A percentile compares a stretch with the other conserved stretches of the same genome.
phyloP scores from a whole-genome alignment of 352 stramenopile species.

The Phytophthora fragariae region DNA sequence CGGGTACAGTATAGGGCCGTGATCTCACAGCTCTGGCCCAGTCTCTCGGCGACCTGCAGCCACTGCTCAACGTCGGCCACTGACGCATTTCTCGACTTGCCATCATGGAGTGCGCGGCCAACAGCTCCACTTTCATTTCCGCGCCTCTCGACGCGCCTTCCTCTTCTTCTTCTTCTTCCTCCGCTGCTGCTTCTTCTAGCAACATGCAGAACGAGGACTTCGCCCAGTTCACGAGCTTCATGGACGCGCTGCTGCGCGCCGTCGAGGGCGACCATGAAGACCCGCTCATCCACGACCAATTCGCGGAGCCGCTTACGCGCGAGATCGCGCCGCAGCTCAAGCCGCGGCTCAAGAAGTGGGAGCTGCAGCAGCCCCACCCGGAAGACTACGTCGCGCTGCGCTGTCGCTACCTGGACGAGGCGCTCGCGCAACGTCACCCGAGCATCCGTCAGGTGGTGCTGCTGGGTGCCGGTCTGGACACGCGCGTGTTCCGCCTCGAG shows the following conservation, averaged over 20 bases:
- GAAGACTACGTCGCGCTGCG: slow-evolving; percentile 50
- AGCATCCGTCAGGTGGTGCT: slow-evolving; percentile 64
- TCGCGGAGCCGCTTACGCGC: slow-evolving; percentile 52
- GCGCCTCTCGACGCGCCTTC: slow-evolving; percentile 18
- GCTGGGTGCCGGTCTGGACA: slow-evolving; percentile 58
- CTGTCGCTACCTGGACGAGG: slow-evolving; percentile 61
- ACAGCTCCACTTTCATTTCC: slow-evolving; percentile 25
- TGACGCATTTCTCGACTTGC: slow-evolving; percentile 29
- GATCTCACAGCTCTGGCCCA: not conserved
- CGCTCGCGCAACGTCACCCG: slow-evolving; percentile 41
- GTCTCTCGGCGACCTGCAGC: slow-evolving; percentile 20
- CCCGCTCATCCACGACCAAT: slow-evolving; percentile 51
- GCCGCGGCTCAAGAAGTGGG: slow-evolving; percentile 36
- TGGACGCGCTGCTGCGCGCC: slow-evolving; percentile 50
- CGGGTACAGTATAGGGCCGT: not conserved
- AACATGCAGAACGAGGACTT: slow-evolving; percentile 48
- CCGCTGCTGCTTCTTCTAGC: not conserved
- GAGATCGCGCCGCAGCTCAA: slow-evolving; percentile 33
- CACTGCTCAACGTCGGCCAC: slow-evolving; percentile 7
- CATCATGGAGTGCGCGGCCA: slow-evolving; percentile 28
- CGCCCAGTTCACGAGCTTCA: slow-evolving; percentile 52
- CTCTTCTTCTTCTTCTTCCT: not conserved
- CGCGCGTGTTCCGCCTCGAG: slow-evolving; percentile 56
- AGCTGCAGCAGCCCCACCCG: slow-evolving; percentile 27
- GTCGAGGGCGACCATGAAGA: slow-evolving; percentile 47